Percentiles rank a stretch among this genome's conserved stretches.
phyloP scores from a whole-genome alignment of 1,284 basidiomycete genomes.

The Ustilago trichophora region DNA sequence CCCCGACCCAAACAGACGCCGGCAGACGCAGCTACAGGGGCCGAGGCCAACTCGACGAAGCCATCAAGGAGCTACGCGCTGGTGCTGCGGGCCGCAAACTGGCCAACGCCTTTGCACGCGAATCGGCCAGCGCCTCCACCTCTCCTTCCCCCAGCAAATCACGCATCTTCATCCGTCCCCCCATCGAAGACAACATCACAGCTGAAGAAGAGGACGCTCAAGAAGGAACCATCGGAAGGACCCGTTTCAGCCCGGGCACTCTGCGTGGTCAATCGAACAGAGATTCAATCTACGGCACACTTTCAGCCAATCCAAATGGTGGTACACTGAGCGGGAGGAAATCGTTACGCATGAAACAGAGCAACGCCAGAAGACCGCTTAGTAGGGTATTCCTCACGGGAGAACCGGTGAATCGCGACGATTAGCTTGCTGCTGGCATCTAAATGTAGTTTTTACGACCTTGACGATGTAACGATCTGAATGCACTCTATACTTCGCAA shows the following conservation, averaged over 20 bases:
- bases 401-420: constrained; percentile 31
- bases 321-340: constrained; percentile 46
- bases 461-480: background rate
- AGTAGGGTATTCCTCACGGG: constrained; percentile 47
- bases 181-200: background rate
- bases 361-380: constrained; percentile 21
- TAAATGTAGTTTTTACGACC: no score
- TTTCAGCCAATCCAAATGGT: constrained; percentile 20
- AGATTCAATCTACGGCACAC: constrained; percentile 20
- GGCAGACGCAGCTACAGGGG: constrained; percentile 41
- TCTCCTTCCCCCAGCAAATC: constrained; percentile 4
- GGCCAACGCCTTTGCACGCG: constrained; percentile 9
- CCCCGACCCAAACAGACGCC: background rate
- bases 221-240: constrained; percentile 19
- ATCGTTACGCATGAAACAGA: constrained; percentile 26
- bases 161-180: constrained; percentile 3
- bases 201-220: no score
- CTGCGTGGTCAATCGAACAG: background rate
- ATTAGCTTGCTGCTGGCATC: no score
- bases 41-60: constrained; percentile 53
- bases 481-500: no score
- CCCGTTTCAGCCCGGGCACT: constrained; percentile 2
- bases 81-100: constrained; percentile 37
- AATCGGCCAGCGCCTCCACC: background rate
- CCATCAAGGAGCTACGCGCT: constrained; percentile 53